Evolutionary conservation across 139 green algal species (phyloP).

Genomic region (Trebouxia sp.): DNA sequence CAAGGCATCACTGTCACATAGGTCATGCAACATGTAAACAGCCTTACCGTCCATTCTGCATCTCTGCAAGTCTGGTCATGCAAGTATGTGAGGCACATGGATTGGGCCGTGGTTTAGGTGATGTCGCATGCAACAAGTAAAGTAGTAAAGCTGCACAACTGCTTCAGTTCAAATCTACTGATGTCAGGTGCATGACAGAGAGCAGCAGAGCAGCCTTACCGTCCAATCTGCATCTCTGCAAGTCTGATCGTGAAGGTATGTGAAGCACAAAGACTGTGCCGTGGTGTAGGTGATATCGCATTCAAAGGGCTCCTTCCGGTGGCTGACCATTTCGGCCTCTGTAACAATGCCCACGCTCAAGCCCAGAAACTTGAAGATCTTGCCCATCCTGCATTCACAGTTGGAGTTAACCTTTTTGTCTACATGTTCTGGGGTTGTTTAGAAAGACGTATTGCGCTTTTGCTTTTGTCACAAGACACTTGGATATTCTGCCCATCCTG

Average conservation of each 20-base stretch:
- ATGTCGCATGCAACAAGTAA: no score
- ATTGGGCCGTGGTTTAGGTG: conserved; percentile 20
- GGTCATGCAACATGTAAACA: no score
- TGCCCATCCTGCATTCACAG: conserved; percentile 75
- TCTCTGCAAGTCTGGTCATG: background rate
- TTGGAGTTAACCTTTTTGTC: no score
- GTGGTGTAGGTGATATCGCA: conserved; percentile 89
- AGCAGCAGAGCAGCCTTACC: no score
- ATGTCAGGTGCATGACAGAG: no score
- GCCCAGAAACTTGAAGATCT: conserved; percentile 83
- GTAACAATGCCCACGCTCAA: conserved; percentile 68
- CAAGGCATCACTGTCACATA: no score
- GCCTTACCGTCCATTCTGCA: no score
- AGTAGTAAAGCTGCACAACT: background rate
- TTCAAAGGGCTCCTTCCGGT: conserved; percentile 47
- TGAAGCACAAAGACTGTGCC: conserved; percentile 78
- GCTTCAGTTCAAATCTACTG: no score
- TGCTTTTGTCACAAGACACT: no score
- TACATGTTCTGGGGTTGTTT: no score
- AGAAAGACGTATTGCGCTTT: no score
- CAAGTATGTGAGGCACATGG: background rate
- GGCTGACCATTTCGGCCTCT: conserved; percentile 26
- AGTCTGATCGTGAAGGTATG: conserved; percentile 85
- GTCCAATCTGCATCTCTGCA: background rate
- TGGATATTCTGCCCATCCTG: no score